These are phyloP conservation scores for Jatropha podagrica DNA, from an alignment of 441 rosid genomes.

Conservation along the genomic window DNA sequence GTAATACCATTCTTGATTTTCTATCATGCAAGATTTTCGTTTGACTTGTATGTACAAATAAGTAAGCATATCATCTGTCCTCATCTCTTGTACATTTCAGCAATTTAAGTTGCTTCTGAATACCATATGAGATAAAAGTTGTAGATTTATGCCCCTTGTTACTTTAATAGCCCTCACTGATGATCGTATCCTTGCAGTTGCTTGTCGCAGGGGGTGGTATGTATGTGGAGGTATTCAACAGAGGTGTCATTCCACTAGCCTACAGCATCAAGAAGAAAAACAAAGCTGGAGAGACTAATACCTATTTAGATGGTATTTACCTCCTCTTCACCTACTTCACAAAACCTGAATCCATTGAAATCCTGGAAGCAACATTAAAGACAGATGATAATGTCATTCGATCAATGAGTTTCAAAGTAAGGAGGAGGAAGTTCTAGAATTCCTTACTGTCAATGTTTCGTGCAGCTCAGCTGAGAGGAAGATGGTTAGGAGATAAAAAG, in stretches of 20 bases:
- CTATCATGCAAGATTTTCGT: background rate
- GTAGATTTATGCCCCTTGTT: background rate
- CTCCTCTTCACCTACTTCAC: constrained; percentile 92
- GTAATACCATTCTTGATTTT: background rate
- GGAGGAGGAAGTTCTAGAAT: constrained; percentile 61
- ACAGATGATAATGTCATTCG: constrained; percentile 74
- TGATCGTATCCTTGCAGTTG: constrained; percentile 44
- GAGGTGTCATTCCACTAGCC: constrained; percentile 89
- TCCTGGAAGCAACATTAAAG: constrained; percentile 48
- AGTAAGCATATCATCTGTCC: background rate
- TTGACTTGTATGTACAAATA: background rate
- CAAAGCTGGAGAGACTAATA: constrained; percentile 82
- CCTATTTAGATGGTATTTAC: constrained; percentile 87
- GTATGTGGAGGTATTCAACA: constrained; percentile 92
- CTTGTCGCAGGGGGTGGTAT: constrained; percentile 97
- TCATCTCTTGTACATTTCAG: background rate
- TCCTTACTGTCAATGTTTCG: constrained; percentile 5
- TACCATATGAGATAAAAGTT: background rate
- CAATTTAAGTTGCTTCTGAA: background rate
- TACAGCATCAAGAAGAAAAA: constrained; percentile 82
- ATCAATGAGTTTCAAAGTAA: constrained; percentile 63
- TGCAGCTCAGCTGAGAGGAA: background rate
- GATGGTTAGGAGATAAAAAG: constrained; percentile 14
- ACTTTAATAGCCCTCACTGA: constrained; percentile 5
- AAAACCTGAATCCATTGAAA: constrained; percentile 65